Base-by-base conservation (phyloP, 192 early-diverging fungal genomes). In the Mortierella antarctica region DNA sequence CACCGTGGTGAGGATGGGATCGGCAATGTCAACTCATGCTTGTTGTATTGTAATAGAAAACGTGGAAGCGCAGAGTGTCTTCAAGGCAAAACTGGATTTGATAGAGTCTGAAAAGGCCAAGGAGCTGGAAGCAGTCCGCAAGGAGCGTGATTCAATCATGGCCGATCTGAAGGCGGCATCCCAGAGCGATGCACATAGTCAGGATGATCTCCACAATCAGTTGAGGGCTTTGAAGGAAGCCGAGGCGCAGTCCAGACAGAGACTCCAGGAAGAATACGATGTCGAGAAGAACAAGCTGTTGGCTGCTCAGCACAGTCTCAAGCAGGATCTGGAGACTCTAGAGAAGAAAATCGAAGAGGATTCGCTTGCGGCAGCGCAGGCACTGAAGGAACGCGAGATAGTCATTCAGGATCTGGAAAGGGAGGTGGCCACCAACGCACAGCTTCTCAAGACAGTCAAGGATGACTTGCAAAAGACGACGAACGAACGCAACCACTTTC, bases 401-500 rank as follows among this genome's bases (percentile, higher is more conserved):
- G 49, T 18, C 40, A 72, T 80, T 20, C 69, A 64, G 20, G 61
- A 72, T 5, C 65, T 80, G 11, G 49, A 80, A 44, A 62, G 51
- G 48, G 41, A 52, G 18, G 60, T 68, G 9, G 21, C 70, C 0
- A 63, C 54, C 5, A 52, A 51, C 10, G 70, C 71, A 23, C 70
- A 72, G 23, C 31, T 23, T 6, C 15, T 80, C 17, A 62, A 51
- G 51, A 20, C 77, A 5, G 31, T 80, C 58, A 67, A 64, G 41
- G 70, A 72, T 20, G 70, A 86, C 44, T 68, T 86, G 12, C 71
- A 84, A 21, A 65, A 66, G 47, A 74, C 67, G 4, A 62, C 51
- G 4, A 85, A 84, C 42, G 87, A 92, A 45, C 87, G 87, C 39
- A 76, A 86, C 18, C 80, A 85, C 21, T 65, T 93, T 10, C 73